These are phyloP conservation scores for Beauveria caledonica DNA, from an alignment of 2,329 filamentous ascomycete species.

Conservation along the genomic window DNA sequence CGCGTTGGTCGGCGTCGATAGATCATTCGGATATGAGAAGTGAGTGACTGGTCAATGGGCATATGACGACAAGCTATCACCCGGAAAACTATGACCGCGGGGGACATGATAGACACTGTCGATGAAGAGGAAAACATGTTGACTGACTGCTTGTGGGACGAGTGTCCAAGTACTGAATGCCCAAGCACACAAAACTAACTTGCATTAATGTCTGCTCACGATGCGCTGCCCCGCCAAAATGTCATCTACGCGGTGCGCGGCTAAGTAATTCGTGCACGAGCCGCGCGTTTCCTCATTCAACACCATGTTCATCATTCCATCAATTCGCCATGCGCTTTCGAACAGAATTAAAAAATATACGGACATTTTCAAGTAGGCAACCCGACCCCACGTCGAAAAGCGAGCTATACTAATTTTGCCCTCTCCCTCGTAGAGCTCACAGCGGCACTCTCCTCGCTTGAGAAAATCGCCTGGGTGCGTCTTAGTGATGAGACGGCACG, in stretches of 20 bases:
- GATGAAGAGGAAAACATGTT: too few relatives aligned
- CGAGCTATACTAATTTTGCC: not conserved
- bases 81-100: too few relatives aligned
- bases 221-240: conserved; percentile 7
- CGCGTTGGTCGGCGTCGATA: too few relatives aligned
- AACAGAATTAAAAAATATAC: conserved; percentile 57
- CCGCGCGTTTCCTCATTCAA: conserved; percentile 1
- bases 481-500: conserved; percentile 80
- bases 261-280: too few relatives aligned
- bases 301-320: conserved; percentile 17
- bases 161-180: too few relatives aligned
- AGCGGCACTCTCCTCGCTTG: conserved; percentile 55
- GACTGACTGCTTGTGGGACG: too few relatives aligned
- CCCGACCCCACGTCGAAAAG: rapidly evolving
- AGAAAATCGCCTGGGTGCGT: conserved; percentile 84
- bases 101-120: too few relatives aligned
- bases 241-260: not conserved
- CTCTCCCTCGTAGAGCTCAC: conserved; percentile 40
- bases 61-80: too few relatives aligned
- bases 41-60: too few relatives aligned
- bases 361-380: conserved; percentile 52
- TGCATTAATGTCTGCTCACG: not conserved
- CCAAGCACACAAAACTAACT: too few relatives aligned
- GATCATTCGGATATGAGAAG: too few relatives aligned
- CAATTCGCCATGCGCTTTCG: conserved; percentile 53